Evolutionary conservation across 2,329 filamentous ascomycete genomes (phyloP), one percentile per base, ranked within the genome.

Genomic region (Ophiostoma populinum): DNA sequence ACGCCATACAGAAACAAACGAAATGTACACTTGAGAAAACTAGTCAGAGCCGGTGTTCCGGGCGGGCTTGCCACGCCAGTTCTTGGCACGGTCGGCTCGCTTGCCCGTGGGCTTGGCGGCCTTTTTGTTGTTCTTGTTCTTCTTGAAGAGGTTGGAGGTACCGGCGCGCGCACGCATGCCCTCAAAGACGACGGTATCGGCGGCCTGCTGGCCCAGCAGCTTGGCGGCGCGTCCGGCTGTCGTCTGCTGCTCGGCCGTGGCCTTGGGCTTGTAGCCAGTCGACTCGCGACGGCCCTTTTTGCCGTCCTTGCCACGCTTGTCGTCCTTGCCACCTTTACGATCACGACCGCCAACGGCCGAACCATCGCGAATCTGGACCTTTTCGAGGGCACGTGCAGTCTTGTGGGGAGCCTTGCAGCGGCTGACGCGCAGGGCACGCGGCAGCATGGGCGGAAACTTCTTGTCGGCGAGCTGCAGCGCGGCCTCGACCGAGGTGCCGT

Each of bases 371-470:
- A 30, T 11, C 24, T 41, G 36, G 17, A 21, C 50, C 30, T 55
- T 53, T 43, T 59, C 66, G 39, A 70, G 53, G 36, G 67, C 67
- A 19, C 63, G 55, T 25, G 57, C 53, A 6, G 69, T 74, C 55
- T 71, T 72, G 49, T 67, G 64, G 24, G 67, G 69, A 38, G 79
- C 79, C 55, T 85, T 87, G 50, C 90, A 90, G 41, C 90, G 75
- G 32, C 73, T 78, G 31, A 98, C 86, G 36, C 90, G 79, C 22
- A 98, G 64, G 45, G 76, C 70, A 30, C 90, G 75, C 8, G 87
- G 87, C n/a, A 95, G 72, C 70, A 94, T 76, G 13, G 87, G 87
- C 12, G 87, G 85, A 50, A 86, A 95, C 48, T 81, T 90, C 63
- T 95, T 92, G 42, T 75, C 86, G 52, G 94, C 70, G 41, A 87